phyloP scores from a whole-genome alignment of 163 green algal species.

The Scenedesmus sp. region DNA sequence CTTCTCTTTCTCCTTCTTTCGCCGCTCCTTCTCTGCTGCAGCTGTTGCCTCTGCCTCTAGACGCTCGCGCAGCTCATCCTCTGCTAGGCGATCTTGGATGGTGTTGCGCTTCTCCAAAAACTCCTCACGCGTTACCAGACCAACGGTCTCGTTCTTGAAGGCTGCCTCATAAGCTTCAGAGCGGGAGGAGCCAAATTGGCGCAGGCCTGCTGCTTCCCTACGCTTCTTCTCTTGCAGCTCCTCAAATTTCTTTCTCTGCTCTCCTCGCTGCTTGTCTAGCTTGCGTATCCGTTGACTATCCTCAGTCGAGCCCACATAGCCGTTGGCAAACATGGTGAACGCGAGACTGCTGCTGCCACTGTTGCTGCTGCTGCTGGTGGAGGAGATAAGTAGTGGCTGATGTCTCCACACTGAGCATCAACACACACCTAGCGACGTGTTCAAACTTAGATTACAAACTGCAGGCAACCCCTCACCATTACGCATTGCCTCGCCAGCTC shows the following conservation, averaged over 20 bases:
- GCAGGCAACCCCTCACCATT: background rate
- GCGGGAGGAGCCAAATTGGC: constrained; percentile 82
- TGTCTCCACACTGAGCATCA: background rate
- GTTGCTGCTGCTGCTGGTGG: background rate
- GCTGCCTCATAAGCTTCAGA: constrained; percentile 85
- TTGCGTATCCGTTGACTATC: constrained; percentile 81
- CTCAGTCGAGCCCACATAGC: constrained; percentile 85
- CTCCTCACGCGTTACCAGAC: constrained; percentile 92
- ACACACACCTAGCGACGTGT: background rate
- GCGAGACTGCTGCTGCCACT: background rate
- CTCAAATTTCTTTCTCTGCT: constrained; percentile 83
- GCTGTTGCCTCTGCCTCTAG: constrained; percentile 66
- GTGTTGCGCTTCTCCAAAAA: constrained; percentile 89
- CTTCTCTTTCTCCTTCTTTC: constrained; percentile 73
- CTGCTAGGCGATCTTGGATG: constrained; percentile 70
- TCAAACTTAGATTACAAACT: background rate
- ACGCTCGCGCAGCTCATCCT: constrained; percentile 74
- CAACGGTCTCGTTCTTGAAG: constrained; percentile 94
- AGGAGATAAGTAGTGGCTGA: background rate
- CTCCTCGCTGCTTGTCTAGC: constrained; percentile 84
- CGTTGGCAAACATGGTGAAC: constrained; percentile 61
- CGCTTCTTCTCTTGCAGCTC: constrained; percentile 72
- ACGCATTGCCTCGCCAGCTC: background rate
- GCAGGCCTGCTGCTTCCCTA: constrained; percentile 75
- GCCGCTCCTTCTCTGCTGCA: constrained; percentile 63